These are phyloP conservation scores for Chloropicon primus DNA, from an alignment of 139 green algal genomes.

Conservation along the genomic window DNA sequence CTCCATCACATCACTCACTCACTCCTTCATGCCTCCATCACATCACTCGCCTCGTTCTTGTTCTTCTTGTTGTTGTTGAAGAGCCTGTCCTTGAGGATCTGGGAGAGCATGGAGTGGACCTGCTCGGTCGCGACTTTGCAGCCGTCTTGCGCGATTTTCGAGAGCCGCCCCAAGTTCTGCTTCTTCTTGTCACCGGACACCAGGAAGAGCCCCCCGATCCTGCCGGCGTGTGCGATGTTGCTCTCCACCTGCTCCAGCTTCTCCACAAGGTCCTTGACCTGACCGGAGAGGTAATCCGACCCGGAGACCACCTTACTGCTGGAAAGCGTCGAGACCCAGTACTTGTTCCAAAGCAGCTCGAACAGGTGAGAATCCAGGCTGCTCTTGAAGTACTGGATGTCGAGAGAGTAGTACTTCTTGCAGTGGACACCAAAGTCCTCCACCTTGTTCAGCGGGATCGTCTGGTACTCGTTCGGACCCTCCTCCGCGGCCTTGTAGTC, in stretches of 20 bases:
- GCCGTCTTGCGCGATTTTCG: conserved; percentile 28
- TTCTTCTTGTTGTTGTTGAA: conserved; percentile 33
- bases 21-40: no score
- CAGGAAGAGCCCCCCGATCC: conserved; percentile 32
- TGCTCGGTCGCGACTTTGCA: conserved; percentile 64
- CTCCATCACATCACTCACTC: no score
- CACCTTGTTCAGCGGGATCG: conserved; percentile 93
- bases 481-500: conserved; percentile 74
- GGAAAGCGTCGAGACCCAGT: conserved; percentile 85
- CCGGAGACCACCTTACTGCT: conserved; percentile 56
- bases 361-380: conserved; percentile 66
- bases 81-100: conserved; percentile 35
- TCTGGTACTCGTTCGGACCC: conserved; percentile 82
- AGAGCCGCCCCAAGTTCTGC: conserved; percentile 21
- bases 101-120: conserved; percentile 64
- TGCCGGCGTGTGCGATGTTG: conserved; percentile 33
- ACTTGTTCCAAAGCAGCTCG: conserved; percentile 87
- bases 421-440: conserved; percentile 92
- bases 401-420: conserved; percentile 44
- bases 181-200: conserved; percentile 32
- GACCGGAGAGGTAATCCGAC: conserved; percentile 52
- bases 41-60: no score
- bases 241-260: conserved; percentile 78
- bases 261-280: conserved; percentile 77
- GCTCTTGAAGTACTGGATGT: conserved; percentile 90